Base-by-base conservation (phyloP, 352 stramenopile species). In the Phytophthora macrochlamydospora region DNA sequence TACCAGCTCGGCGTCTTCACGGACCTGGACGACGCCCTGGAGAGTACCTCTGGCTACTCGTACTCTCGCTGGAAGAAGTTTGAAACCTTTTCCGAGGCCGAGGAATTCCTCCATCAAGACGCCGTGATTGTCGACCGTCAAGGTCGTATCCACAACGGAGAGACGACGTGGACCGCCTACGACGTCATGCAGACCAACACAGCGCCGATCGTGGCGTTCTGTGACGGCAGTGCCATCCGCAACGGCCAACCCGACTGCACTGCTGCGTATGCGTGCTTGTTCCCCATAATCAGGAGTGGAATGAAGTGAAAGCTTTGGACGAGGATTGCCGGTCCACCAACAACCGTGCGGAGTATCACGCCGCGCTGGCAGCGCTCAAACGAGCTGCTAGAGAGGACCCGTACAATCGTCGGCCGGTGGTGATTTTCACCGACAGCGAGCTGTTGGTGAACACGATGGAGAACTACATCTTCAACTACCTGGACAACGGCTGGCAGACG, bases 191-290 rank as follows among this genome's bases (percentile, higher is more conserved):
- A 85, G 28, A 51, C 75, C 0, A 59, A 76, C 28, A 50, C n/a
- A 11, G 30, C 58, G 0, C 71, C 78, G n/a, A 67, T 90, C 7
- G 79, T 90, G n/a, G 78, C 78, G 1, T 90, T 90, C 51, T 91
- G 83, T 49, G 83, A 89, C 53, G 80, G 78, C 1, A 87, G 76
- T 45, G 80, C 80, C 2, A 68, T 90, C 3, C 65, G 82, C 42
- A 90, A 91, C 46, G 80, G 80, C 8, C 55, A 46, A 3, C 59
- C 59, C 2, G 69, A 71, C 5, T 84, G 74, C 43, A 68, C 73
- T n/a, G 80, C 75, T 0, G 80, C 76, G 0, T 90, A 78, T 51
- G 83, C 78, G 13, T 89, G 80, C 18, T 71, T 90, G 40, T 90
- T 91, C 56, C 81, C 13, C 79, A 90, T 46, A 69, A 75, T 3